Conservation (phyloP, 163 green algal species). For the Picocystis sp. region DNA sequence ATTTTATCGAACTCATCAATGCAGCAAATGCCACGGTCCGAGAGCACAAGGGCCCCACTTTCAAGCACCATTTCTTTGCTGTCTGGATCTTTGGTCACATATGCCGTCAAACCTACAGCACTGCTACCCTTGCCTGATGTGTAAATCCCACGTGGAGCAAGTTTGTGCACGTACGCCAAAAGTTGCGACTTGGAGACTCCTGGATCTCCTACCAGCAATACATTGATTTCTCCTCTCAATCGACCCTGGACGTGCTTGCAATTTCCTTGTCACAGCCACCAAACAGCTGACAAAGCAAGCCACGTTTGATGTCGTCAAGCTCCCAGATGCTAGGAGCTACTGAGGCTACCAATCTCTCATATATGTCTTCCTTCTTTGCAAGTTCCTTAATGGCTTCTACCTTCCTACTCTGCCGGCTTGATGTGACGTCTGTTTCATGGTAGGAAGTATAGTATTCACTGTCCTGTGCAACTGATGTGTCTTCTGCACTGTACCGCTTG, state of each 20-base stretch:
- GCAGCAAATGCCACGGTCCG: slow-evolving; percentile 87
- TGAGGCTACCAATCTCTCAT: slow-evolving; percentile 59
- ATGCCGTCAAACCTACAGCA: slow-evolving; percentile 89
- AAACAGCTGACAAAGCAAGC: slow-evolving; percentile 93
- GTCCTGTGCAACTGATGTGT: slow-evolving; percentile 6
- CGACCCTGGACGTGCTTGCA: slow-evolving; percentile 12
- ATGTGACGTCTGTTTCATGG: slow-evolving; percentile 12
- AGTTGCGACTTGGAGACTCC: slow-evolving; percentile 94
- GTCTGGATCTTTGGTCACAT: slow-evolving; percentile 85
- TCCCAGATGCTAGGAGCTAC: slow-evolving; percentile 91
- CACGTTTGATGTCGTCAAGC: slow-evolving; percentile 96
- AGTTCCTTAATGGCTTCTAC: slow-evolving; percentile 17
- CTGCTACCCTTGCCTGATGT: slow-evolving; percentile 63
- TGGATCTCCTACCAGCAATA: slow-evolving; percentile 91
- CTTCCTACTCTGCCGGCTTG: slow-evolving; percentile 20
- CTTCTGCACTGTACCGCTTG: neutral
- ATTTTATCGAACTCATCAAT: slow-evolving; percentile 99
- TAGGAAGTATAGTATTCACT: slow-evolving; percentile 15
- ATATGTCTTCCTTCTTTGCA: slow-evolving; percentile 48
- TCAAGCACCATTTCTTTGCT: slow-evolving; percentile 93
- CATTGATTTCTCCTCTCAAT: slow-evolving; percentile 79
- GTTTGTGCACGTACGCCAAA: slow-evolving; percentile 86
- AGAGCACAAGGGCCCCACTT: slow-evolving; percentile 86
- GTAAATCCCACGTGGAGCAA: slow-evolving; percentile 90
- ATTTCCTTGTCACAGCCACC: slow-evolving; percentile 52